A percentile compares a stretch with the other conserved stretches of the same genome.
These are phyloP conservation scores for Haematococcus sp. DNA, from an alignment of 139 green algal genomes.

Conservation along the genomic window DNA sequence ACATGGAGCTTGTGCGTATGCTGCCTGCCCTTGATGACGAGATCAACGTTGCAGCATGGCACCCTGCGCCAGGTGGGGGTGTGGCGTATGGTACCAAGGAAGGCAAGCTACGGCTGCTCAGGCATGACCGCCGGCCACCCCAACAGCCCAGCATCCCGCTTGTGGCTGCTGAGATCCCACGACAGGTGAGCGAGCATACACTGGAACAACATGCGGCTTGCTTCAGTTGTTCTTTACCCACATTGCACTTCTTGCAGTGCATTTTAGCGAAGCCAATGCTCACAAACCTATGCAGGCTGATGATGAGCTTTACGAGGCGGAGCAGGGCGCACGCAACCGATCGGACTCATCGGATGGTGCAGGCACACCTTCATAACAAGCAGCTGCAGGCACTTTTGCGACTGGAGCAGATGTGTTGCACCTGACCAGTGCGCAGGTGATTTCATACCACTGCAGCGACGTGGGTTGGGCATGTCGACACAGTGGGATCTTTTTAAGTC, in stretches of 20 bases:
- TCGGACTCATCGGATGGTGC: too few species aligned
- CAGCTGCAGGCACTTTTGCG: too few species aligned
- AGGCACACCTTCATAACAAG: too few species aligned
- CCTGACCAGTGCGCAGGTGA: too few species aligned
- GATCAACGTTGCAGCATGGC: constrained; percentile 88
- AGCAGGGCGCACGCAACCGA: not conserved
- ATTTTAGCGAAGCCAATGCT: too few species aligned
- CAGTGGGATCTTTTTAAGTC: too few species aligned
- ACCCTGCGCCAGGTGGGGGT: constrained; percentile 73
- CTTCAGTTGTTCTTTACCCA: too few species aligned
- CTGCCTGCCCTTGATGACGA: constrained; percentile 84
- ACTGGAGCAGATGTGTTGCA: too few species aligned
- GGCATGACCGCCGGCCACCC: constrained; percentile 28
- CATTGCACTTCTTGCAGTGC: too few species aligned
- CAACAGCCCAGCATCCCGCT: not conserved
- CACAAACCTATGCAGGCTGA: not conserved
- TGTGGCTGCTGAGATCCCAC: not conserved
- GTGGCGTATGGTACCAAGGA: constrained; percentile 95
- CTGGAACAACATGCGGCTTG: not conserved
- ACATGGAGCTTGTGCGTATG: constrained; percentile 75
- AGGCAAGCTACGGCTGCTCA: constrained; percentile 64
- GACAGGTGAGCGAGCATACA: not conserved
- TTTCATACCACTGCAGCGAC: too few species aligned
- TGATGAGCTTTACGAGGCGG: constrained; percentile 7
- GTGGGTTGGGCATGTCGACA: too few species aligned